Conservation (phyloP, 805 yeast genomes). For the Blastobotrys peoriensis region DNA sequence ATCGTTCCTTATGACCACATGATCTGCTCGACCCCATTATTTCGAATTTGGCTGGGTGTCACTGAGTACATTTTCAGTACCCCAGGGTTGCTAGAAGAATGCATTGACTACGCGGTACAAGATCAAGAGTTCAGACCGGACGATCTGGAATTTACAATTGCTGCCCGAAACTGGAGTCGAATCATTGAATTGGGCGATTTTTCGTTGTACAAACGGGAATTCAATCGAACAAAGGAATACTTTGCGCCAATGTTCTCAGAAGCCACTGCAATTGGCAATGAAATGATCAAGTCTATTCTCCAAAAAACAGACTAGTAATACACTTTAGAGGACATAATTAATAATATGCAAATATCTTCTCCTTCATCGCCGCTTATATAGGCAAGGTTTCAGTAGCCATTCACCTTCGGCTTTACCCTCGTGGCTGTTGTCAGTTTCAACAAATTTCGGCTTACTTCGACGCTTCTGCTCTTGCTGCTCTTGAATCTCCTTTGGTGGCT, state of each 20-base stretch:
- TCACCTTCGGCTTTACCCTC: conserved; percentile 68
- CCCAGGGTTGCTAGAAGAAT: conserved; percentile 73
- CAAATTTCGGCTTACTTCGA: conserved; percentile 37
- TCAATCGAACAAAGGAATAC: conserved; percentile 75
- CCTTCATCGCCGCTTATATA: conserved; percentile 73
- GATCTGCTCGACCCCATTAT: conserved; percentile 90
- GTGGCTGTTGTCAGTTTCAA: conserved; percentile 54
- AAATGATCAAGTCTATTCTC: conserved; percentile 80
- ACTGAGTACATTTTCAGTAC: conserved; percentile 86
- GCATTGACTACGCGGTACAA: conserved; percentile 63
- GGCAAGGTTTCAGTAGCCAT: conserved; percentile 93
- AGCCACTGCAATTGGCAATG: conserved; percentile 84
- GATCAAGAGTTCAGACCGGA: conserved; percentile 73
- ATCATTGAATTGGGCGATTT: conserved; percentile 73
- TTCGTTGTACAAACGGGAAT: conserved; percentile 60
- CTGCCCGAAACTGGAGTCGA: conserved; percentile 83
- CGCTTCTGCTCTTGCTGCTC: conserved; percentile 43
- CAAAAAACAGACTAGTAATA: conserved; percentile 25
- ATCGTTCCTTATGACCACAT: conserved; percentile 95
- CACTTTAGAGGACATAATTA: not conserved
- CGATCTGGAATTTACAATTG: conserved; percentile 86
- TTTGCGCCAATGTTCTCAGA: conserved; percentile 83
- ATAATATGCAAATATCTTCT: not conserved
- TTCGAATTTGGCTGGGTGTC: conserved; percentile 89
- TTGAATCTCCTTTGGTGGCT: conserved; percentile 67